Percentiles rank a stretch among this genome's conserved stretches.
Conservation (phyloP, 2,329 filamentous ascomycete species). For the Setomelanomma holmii region DNA sequence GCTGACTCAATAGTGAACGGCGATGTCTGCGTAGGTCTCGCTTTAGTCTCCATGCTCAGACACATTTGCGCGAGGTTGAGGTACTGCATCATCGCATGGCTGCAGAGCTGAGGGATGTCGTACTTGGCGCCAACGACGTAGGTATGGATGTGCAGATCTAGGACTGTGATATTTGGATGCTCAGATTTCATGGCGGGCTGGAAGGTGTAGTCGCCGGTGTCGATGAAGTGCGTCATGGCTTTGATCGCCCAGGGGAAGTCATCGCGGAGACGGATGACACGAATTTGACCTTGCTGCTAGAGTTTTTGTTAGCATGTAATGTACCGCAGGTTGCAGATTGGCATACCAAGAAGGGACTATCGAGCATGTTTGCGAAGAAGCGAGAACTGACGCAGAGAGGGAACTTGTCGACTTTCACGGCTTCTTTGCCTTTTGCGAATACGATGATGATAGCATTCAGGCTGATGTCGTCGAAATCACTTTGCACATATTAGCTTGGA, state of each 20-base stretch:
- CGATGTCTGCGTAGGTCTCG: not conserved
- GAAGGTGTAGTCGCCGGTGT: constrained; percentile 26
- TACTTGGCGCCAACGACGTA: constrained; percentile 34
- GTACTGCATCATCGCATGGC: constrained; percentile 20
- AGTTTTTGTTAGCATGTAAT: not conserved
- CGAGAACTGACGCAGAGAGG: constrained; percentile 20
- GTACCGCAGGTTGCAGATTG: not conserved
- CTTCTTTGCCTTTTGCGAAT: constrained; percentile 24
- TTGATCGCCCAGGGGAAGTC: constrained; percentile 29
- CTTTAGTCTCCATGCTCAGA: constrained; percentile 8
- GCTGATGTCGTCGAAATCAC: constrained; percentile 12
- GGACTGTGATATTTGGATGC: constrained; percentile 24
- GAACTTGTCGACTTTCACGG: constrained; percentile 22
- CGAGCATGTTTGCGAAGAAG: constrained; percentile 20
- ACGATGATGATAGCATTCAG: constrained; percentile 21
- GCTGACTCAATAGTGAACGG: not conserved
- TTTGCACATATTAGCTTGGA: constrained; percentile 6
- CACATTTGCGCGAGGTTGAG: constrained; percentile 9
- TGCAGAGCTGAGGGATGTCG: constrained; percentile 14
- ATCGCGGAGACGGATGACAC: constrained; percentile 24
- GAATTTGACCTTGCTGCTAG: constrained; percentile 8
- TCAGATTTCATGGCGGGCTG: constrained; percentile 7
- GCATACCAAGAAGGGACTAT: constrained; percentile 16
- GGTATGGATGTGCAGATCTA: constrained; percentile 35
- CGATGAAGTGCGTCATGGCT: constrained; percentile 28